Evolutionary conservation across 768 basidiomycete species (phyloP), one percentile per base, ranked within the genome.

Genomic region (Candolleomyces efflorescens): DNA sequence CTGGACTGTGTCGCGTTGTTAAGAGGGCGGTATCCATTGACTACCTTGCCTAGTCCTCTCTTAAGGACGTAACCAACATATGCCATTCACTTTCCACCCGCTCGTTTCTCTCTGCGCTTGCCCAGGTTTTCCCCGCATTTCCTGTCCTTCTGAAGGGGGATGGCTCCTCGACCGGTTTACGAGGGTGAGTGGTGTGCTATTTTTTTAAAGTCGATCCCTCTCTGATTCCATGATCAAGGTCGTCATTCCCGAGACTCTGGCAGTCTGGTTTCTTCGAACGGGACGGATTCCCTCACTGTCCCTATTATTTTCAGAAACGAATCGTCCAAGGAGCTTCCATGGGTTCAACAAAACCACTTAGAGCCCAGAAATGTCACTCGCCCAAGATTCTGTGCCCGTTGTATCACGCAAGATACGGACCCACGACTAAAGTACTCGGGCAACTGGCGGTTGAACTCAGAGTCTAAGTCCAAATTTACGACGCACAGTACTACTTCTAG

Each of bases 401-500:
- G 70, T 47, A 18, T 65, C 22, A 55, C 73, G 3, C 65, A 58
- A 26, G 72, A 78, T 55, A 76, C 77, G 59, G 71, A 75, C 57
- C 68, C 76, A 5, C 60, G 71, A 51, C 62, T 77, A 4, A 46
- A 59, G 4, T 78, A 78, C 55, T 64, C 62, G 5, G 73, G 77
- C 3, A 59, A 64, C 5, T 79, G 76, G 78, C 64, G 63, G 17
- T 59, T 78, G 17, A 53, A 18, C 15, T 68, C 62, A 36, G 65
- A 65, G 38, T 32, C 32, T 11, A 59, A 59, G 2, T 58, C 67
- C 4, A 59, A 59, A 13, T 62, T 60, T n/a, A 79, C 76, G 1
- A 71, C 70, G 4, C 76, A 78, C 58, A 71, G 68, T 24, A 78
- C 75, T 2, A 69, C 62, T 4, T 58, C 63, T 1, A 45, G 62